Evolutionary conservation across 495 filamentous ascomycete species (phyloP), one percentile per base, ranked within the genome.

Genomic region (Jackrogersella minutella): DNA sequence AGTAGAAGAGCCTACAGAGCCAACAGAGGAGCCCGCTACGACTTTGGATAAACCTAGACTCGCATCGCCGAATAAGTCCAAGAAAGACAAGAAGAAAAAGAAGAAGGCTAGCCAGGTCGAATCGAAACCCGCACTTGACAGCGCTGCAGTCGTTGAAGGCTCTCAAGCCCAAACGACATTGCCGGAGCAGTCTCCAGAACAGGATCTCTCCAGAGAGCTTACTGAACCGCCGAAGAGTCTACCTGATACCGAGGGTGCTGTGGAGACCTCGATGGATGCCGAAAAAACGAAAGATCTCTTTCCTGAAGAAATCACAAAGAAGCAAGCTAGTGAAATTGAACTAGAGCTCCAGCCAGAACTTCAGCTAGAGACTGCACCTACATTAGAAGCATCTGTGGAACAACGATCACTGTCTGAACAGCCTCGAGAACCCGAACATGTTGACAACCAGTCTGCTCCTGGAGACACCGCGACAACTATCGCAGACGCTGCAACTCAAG

Each of bases 61-160:
- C 11, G 33, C 6, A 34, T 47, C 50, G 28, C 43, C 58, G 19
- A 64, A 66, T 36, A 74, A 77, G 64, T 69, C 72, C 9, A 78
- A 78, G 64, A 78, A 77, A 49, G 64, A 76, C 31, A 74, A 73
- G 41, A 74, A 73, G 67, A 71, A 74, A 64, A 76, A 74, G 69
- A 69, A 72, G 64, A 70, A 53, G 34, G 64, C 50, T 28, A 65
- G 60, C 49, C 68, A 71, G 58, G 62, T 44, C 10, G 64, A 64
- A 46, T 46, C 41, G 28, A 62, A 66, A 33, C 44, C 31, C 41
- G 34, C 19, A 49, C 41, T 50, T 41, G 66, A 72, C 28, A 59
- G 14, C 41, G n/a, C n/a, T n/a, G n/a, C n/a, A n/a, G n/a, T n/a
- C n/a, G n/a, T n/a, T n/a, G n/a, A n/a, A n/a, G n/a, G n/a, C n/a